Base-by-base conservation (phyloP, 176 grass and related monocot species). In the Oropetium thomaeum region DNA sequence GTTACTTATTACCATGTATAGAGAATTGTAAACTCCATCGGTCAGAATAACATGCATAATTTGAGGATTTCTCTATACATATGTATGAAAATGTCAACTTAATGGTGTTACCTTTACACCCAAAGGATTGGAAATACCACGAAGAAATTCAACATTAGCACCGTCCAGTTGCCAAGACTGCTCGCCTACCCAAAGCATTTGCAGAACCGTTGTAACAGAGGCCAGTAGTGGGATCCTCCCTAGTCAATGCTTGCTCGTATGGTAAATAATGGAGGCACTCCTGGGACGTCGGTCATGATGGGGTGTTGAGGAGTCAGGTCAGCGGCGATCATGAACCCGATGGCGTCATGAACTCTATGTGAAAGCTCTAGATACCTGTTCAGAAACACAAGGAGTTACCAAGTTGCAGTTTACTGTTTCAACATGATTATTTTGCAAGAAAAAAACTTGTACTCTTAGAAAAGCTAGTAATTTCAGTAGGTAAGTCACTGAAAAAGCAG, bases 131-230 rank as follows among this genome's bases (percentile, higher is more conserved):
- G 66, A 79, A 41, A 92, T 51, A 39, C 89, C 84, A 34, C 81
- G 73, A 59, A 92, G 89, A 58, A 92, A 88, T 71, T 92, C 85
- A 41, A 87, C 89, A 81, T 88, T 85, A 42, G 85, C 89, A 64
- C 85, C 82, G 23, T 88, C 81, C 45, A 92, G 26, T 29, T 92
- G 85, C 67, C 73, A 62, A 68, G 89, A 88, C 58, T 85, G 67
- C 85, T 92, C 89, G 12, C 85, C 81, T 2, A 88, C 70, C 89
- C 89, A 92, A 19, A 88, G 85, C 79, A 92, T 92, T 81, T 14
- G 81, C 85, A 9, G 81, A 92, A 44, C 85, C 88, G 37, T 82
- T 72, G 19, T 88, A 91, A 43, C 70, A 78, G 3, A 70, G 60
- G 26, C 81, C 85, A 43, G 77, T 74, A 19, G 54, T 88, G 28